phyloP scores from a whole-genome alignment of 306 rosid genomes.

The Malus asiatica region DNA sequence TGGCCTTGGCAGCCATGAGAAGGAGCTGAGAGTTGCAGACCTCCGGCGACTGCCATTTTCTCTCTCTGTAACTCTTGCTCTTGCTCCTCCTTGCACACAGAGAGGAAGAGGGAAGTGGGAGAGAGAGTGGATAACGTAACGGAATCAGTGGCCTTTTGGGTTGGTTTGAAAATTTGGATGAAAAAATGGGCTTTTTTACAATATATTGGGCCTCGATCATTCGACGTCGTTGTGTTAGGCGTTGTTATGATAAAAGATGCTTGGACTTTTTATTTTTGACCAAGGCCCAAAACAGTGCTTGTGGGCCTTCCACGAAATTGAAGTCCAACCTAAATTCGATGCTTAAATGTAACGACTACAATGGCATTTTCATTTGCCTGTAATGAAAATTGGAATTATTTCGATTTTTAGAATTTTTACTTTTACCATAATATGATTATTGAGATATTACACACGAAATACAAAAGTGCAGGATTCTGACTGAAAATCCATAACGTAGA shows the following conservation, averaged over 20 bases:
- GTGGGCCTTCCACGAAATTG: background rate
- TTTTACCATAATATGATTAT: too few species aligned
- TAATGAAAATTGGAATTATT: too few species aligned
- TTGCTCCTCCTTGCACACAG: background rate
- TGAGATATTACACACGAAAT: background rate
- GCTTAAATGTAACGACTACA: background rate
- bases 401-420: too few species aligned
- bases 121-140: background rate
- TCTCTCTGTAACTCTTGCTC: background rate
- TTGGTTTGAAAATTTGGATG: background rate
- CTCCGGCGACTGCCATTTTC: constrained; percentile 47
- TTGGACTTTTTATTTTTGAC: too few species aligned
- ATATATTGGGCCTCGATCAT: background rate
- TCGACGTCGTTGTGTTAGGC: too few species aligned
- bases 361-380: too few species aligned
- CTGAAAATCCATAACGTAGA: too few species aligned
- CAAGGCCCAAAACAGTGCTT: background rate
- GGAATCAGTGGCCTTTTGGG: background rate
- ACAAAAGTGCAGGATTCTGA: too few species aligned
- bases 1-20: constrained; percentile 48
- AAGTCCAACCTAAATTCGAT: background rate
- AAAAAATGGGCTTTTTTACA: background rate
- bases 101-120: background rate
- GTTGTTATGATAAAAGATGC: too few species aligned
- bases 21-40: constrained; percentile 34